A percentile compares a stretch with the other conserved stretches of the same genome.
Evolutionary conservation across 1,139 yeast species (phyloP).

Genomic region (Arxiozyma heterogenica): DNA sequence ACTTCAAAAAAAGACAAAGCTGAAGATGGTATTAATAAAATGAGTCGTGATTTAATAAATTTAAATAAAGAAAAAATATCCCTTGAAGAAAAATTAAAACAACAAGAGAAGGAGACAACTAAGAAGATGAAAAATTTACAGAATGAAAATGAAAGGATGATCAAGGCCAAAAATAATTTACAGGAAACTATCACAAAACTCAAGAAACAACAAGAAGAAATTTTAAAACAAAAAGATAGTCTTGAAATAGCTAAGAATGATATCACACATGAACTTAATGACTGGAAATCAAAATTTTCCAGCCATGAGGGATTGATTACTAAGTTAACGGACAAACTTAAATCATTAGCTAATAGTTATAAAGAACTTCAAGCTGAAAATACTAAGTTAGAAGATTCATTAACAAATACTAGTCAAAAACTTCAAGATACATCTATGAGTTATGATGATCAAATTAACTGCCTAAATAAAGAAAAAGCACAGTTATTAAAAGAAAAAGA

Average conservation of each 20-base stretch:
- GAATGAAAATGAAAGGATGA: constrained; percentile 25
- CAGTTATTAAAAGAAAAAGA: constrained; percentile 7
- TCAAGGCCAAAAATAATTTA: constrained; percentile 8
- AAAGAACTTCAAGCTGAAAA: constrained; percentile 25
- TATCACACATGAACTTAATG: constrained; percentile 19
- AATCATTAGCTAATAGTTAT: constrained; percentile 29
- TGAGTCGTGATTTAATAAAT: constrained; percentile 73
- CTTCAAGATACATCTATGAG: constrained; percentile 4
- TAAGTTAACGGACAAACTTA: constrained; percentile 33
- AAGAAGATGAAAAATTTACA: constrained; percentile 23
- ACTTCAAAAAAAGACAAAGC: constrained; percentile 49
- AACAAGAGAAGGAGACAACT: constrained; percentile 36
- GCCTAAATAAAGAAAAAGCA: constrained; percentile 9
- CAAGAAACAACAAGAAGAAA: constrained; percentile 8
- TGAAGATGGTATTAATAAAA: constrained; percentile 82
- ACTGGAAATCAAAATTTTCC: constrained; percentile 22
- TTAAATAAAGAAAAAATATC: constrained; percentile 53
- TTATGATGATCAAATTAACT: constrained; percentile 8
- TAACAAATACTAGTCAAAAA: constrained; percentile 7
- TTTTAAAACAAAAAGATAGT: constrained; percentile 6
- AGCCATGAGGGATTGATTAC: constrained; percentile 28
- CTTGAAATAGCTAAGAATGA: constrained; percentile 13
- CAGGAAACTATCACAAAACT: constrained; percentile 9
- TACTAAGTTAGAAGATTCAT: constrained; percentile 13
- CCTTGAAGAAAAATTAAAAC: constrained; percentile 38